Evolutionary conservation across 306 rosid species (phyloP).

Genomic region (Glycine tomentella): DNA sequence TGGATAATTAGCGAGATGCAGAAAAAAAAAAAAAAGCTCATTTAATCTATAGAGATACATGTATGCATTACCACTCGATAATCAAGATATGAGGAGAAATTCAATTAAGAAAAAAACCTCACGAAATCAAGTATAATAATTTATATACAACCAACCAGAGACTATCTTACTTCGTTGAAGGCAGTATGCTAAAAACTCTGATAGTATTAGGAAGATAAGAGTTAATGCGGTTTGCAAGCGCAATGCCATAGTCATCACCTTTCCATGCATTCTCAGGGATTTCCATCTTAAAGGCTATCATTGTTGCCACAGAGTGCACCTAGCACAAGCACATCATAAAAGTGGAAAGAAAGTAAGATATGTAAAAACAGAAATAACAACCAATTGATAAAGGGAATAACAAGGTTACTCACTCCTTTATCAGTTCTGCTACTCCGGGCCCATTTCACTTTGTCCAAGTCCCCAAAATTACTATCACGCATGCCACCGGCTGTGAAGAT

Average conservation of each 20-base stretch:
- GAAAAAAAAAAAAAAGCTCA: background rate
- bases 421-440: slow-evolving; percentile 96
- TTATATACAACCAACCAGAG: slow-evolving; percentile 18
- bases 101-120: background rate
- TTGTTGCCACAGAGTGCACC: slow-evolving; percentile 93
- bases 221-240: slow-evolving; percentile 72
- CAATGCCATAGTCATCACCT: slow-evolving; percentile 70
- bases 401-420: slow-evolving; percentile 92
- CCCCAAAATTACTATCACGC: slow-evolving; percentile 78
- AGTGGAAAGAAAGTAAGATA: background rate
- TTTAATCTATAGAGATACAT: slow-evolving; percentile 20
- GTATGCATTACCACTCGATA: slow-evolving; percentile 2
- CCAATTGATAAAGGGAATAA: slow-evolving; percentile 28
- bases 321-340: slow-evolving; percentile 45
- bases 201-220: slow-evolving; percentile 72
- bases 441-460: slow-evolving; percentile 82
- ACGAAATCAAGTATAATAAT: slow-evolving; percentile 13
- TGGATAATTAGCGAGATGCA: background rate
- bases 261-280: slow-evolving; percentile 87
- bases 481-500: slow-evolving; percentile 86
- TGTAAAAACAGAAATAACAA: slow-evolving; percentile 5
- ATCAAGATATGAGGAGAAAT: slow-evolving; percentile 21
- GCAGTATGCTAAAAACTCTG: slow-evolving; percentile 80
- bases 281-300: slow-evolving; percentile 92
- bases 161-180: slow-evolving; percentile 76